These are phyloP conservation scores for Pestalotiopsis sp. DNA, from an alignment of 2,329 filamentous ascomycete genomes.

Conservation along the genomic window DNA sequence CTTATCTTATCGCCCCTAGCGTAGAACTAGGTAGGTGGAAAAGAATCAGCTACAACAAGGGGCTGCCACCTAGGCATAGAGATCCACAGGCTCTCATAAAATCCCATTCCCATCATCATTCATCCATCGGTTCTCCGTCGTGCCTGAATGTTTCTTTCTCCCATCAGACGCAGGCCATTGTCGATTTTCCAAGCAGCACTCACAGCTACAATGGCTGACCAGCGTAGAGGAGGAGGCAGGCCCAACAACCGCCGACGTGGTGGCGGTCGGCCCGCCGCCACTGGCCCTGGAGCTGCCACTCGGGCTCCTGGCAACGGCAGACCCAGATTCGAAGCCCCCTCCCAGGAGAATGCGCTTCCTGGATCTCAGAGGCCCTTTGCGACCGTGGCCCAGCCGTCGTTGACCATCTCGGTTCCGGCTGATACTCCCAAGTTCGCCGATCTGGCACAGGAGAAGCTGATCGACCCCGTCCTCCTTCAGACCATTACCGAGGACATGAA, in stretches of 20 bases:
- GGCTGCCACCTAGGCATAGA: neutral
- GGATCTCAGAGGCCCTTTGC: constrained; percentile 2
- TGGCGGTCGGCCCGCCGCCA: neutral
- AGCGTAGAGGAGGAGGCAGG: neutral
- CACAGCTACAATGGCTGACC: constrained; percentile 2
- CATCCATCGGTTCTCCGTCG: neutral
- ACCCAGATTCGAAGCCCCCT: neutral
- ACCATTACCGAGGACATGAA: constrained; percentile 51
- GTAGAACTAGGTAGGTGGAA: neutral
- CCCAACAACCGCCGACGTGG: constrained; percentile 1
- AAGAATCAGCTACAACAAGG: constrained; percentile 2
- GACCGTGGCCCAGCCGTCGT: constrained; percentile 33
- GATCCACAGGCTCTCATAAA: neutral
- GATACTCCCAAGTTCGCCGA: constrained; percentile 51
- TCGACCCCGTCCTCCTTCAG: constrained; percentile 49
- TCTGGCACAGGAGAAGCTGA: constrained; percentile 40
- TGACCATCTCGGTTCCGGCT: constrained; percentile 40
- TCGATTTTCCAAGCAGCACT: neutral
- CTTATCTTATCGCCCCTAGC: constrained; percentile 2
- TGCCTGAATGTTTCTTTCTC: neutral
- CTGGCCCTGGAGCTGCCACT: neutral
- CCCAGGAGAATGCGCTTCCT: neutral
- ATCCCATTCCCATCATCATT: neutral
- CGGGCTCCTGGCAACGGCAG: neutral
- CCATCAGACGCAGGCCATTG: neutral